Conservation (phyloP, 208 protist species). For the Spongospora subterranea region DNA sequence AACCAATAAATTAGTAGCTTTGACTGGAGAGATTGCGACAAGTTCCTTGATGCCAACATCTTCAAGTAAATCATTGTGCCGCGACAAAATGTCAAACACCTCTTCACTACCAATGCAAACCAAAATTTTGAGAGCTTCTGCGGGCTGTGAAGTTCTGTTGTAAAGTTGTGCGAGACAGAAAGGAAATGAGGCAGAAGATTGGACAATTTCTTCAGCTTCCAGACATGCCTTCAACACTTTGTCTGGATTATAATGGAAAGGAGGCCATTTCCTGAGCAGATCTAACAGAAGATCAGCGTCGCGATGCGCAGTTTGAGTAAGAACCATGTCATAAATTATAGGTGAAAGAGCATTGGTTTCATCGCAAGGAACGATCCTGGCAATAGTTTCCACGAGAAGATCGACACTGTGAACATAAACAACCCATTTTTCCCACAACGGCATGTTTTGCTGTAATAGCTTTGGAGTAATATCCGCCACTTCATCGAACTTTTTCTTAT, state of each 20-base stretch:
- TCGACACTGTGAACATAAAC: background rate
- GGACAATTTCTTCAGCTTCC: background rate
- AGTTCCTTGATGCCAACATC: background rate
- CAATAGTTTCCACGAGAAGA: background rate
- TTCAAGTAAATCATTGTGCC: background rate
- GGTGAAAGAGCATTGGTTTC: background rate
- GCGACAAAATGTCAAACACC: background rate
- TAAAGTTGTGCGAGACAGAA: background rate
- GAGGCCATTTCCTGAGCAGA: background rate
- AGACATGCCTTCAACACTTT: background rate
- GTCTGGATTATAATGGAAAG: background rate
- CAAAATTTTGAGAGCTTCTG: background rate
- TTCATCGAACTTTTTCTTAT: background rate
- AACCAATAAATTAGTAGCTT: background rate
- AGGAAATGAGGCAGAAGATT: background rate
- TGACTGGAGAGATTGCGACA: background rate
- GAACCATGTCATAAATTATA: slow-evolving; percentile 32
- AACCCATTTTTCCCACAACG: slow-evolving; percentile 21
- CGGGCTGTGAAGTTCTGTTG: background rate
- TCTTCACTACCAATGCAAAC: background rate
- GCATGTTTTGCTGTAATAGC: background rate
- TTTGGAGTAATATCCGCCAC: background rate
- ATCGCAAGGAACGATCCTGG: background rate
- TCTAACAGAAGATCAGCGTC: background rate
- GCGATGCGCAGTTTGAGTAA: background rate